Percentiles rank a stretch among this genome's conserved stretches.
These are phyloP conservation scores for Chalciporus chontae DNA, from an alignment of 768 basidiomycete species.

Conservation along the genomic window DNA sequence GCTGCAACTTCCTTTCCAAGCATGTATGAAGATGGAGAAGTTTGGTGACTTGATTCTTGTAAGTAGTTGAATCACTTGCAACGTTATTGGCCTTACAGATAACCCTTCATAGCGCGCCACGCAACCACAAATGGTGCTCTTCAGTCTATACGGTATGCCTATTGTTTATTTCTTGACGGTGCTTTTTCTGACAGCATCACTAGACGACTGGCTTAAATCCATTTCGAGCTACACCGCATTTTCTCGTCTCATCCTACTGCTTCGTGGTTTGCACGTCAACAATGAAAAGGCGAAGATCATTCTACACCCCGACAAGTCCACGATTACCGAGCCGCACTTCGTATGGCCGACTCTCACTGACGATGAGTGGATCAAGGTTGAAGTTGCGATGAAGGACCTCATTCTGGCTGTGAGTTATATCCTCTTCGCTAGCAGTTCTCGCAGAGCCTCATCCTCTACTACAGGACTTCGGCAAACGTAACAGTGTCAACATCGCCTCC, in stretches of 20 bases:
- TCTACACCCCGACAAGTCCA: conserved; percentile 93
- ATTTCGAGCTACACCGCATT: conserved; percentile 99
- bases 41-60: conserved; percentile 96
- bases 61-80: conserved; percentile 14
- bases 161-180: neutral
- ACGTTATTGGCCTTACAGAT: neutral
- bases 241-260: conserved; percentile 93
- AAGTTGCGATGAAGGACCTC: conserved; percentile 97
- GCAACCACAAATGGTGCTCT: conserved; percentile 98
- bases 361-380: conserved; percentile 99
- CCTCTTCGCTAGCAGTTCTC: neutral
- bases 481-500: conserved; percentile 98
- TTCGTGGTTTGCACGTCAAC: conserved; percentile 97
- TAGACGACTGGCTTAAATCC: conserved; percentile 98
- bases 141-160: conserved; percentile 83
- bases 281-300: conserved; percentile 99
- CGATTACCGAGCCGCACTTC: conserved; percentile 95
- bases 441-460: conserved; percentile 14
- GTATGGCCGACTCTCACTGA: conserved; percentile 93
- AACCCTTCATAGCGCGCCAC: conserved; percentile 67
- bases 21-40: conserved; percentile 99
- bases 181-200: conserved; percentile 6
- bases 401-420: conserved; percentile 68
- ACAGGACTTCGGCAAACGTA: conserved; percentile 97
- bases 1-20: conserved; percentile 97